Base-by-base conservation (phyloP, 202 grass and related monocot species). In the Cymbopogon flexuosus region DNA sequence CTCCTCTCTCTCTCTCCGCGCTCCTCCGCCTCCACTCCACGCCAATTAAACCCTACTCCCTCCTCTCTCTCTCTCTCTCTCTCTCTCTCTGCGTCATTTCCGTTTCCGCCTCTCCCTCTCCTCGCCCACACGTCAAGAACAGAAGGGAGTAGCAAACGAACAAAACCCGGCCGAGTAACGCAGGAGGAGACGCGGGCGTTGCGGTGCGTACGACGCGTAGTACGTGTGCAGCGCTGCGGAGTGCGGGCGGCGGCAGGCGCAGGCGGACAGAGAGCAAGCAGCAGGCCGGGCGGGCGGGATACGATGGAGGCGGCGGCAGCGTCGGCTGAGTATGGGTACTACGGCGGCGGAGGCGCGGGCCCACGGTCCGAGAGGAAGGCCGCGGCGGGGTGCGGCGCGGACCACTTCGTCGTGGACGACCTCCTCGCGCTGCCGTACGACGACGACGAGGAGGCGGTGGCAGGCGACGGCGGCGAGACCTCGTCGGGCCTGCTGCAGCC, bases 331-430 rank as follows among this genome's bases (percentile, higher is more conserved):
- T 81, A 63, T 60, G 76, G 47, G 58, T 87, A 68, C 84, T 85
- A 73, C 88, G 71, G 65, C 88, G 71, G 72, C 63, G 62, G 81
- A 37, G 70, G 62, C 86, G 68, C 76, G 3, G 45, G 21, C 46
- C 43, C 24, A 30, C 65, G 72, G 23, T 27, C 27, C 27, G 96
- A 98, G 33, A 90, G 84, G 84, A 94, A 94, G 75, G 68, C 57
- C 14, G 68, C 57, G 14, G 61, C 19, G 1, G 54, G 16, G 4
- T 74, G 47, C 36, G 81, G 47, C 29, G 81, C 71, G 37, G 91
- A 97, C 65, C 69, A 83, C 49, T 98, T 93, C 62, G 70, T 81
- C 72, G 82, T 99, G 9, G 96, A 99, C 64, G 96, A 99, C 62
- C 90, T 93, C 49, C 92, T 99, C 62, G 87, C 89, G 56, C 87